Conservation (phyloP, 805 yeast genomes). For the Candida maltosa region DNA sequence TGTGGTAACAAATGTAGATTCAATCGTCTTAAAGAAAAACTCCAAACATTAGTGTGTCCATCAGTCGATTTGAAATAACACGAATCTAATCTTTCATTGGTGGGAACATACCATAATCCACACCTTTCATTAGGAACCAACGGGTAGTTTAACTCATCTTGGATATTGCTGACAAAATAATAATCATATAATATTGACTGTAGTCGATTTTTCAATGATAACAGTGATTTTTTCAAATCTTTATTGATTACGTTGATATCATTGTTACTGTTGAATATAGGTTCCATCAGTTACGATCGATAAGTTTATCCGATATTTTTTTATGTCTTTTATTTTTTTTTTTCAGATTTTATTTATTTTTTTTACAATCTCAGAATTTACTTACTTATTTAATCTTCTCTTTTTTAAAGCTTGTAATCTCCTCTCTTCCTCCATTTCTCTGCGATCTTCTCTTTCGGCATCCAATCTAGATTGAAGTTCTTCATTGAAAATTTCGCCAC, state of each 20-base stretch:
- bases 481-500: slow-evolving; percentile 81
- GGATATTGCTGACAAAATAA: slow-evolving; percentile 38
- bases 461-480: slow-evolving; percentile 65
- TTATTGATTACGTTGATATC: slow-evolving; percentile 29
- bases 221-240: slow-evolving; percentile 46
- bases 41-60: slow-evolving; percentile 84
- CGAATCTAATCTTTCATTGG: slow-evolving; percentile 36
- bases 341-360: neutral
- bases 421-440: slow-evolving; percentile 63
- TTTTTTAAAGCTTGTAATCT: slow-evolving; percentile 29
- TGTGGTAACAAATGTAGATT: slow-evolving; percentile 67
- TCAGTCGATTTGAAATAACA: slow-evolving; percentile 88
- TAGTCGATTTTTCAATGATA: slow-evolving; percentile 56
- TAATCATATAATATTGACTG: slow-evolving; percentile 71
- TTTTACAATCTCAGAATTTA: neutral
- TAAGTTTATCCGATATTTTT: too few relatives aligned
- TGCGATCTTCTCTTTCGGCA: slow-evolving; percentile 74
- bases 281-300: slow-evolving; percentile 4
- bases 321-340: neutral
- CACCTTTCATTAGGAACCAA: slow-evolving; percentile 77
- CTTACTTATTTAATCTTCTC: slow-evolving; percentile 8
- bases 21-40: slow-evolving; percentile 67
- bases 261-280: slow-evolving; percentile 6
- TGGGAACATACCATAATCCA: slow-evolving; percentile 79
- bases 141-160: slow-evolving; percentile 27